phyloP scores from a whole-genome alignment of 371 early-diverging fungal species.

The Mucor lusitanicus region DNA sequence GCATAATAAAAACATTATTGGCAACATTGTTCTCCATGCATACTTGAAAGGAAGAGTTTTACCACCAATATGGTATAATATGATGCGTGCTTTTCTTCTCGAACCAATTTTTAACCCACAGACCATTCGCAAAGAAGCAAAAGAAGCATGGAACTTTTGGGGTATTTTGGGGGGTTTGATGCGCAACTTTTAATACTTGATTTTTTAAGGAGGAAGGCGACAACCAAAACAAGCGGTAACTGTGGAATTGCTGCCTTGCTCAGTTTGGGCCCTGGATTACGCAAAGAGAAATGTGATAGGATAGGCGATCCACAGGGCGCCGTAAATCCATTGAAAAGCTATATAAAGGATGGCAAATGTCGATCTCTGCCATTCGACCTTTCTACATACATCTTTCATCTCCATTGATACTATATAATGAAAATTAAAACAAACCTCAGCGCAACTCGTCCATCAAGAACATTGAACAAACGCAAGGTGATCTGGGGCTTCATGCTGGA shows the following conservation, averaged over 20 bases:
- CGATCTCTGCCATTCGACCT: not conserved
- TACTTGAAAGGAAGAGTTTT: not conserved
- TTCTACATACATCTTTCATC: not conserved
- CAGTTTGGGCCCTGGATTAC: slow-evolving; percentile 17
- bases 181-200: not conserved
- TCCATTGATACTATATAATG: not conserved
- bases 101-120: not conserved
- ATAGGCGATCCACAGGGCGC: no score
- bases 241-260: not conserved
- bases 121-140: not conserved
- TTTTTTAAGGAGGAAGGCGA: not conserved
- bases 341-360: no score
- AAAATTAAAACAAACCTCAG: not conserved
- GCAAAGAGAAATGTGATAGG: not conserved
- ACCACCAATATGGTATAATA: no score
- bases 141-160: not conserved
- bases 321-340: no score
- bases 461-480: not conserved
- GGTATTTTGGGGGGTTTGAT: not conserved
- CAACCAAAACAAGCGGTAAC: not conserved
- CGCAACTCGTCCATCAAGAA: not conserved
- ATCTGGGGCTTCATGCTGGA: slow-evolving; percentile 31
- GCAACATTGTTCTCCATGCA: not conserved
- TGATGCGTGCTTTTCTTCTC: no score
- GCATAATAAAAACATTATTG: not conserved